Percentiles rank a stretch among this genome's conserved stretches.
Evolutionary conservation across 805 yeast species (phyloP).

Genomic region (Candida methanosorbosa): DNA sequence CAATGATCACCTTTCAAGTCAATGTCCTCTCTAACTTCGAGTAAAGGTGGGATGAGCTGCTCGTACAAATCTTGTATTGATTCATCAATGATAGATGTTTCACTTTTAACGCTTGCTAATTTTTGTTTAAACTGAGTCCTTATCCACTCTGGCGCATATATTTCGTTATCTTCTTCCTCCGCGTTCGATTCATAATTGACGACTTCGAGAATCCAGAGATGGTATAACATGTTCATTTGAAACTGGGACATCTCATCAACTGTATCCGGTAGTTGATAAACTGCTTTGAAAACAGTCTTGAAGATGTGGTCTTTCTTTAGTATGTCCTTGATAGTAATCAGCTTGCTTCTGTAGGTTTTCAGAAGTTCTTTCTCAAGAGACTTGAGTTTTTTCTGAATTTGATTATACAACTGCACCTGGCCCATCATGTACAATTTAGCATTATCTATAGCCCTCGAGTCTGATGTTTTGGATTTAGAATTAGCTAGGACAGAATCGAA

Average conservation of each 20-base stretch:
- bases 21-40: background rate
- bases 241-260: no score
- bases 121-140: no score
- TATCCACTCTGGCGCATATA: no score
- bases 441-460: constrained; percentile 1
- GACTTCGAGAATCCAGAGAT: no score
- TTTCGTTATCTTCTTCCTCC: no score
- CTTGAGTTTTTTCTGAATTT: constrained; percentile 32
- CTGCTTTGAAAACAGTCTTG: no score
- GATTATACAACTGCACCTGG: constrained; percentile 29
- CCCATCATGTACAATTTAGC: constrained; percentile 26
- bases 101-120: no score
- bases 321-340: constrained; percentile 18
- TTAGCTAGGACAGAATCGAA: constrained; percentile 8
- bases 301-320: constrained; percentile 15
- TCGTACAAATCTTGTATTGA: constrained; percentile 2
- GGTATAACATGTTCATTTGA: no score
- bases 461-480: background rate
- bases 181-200: no score
- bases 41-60: constrained; percentile 1
- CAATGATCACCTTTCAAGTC: constrained; percentile 7
- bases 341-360: constrained; percentile 16
- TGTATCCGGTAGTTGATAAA: no score
- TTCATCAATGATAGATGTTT: no score
- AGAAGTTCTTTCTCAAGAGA: constrained; percentile 32